phyloP scores from a whole-genome alignment of 805 yeast species.

The Starmera caribaea region DNA sequence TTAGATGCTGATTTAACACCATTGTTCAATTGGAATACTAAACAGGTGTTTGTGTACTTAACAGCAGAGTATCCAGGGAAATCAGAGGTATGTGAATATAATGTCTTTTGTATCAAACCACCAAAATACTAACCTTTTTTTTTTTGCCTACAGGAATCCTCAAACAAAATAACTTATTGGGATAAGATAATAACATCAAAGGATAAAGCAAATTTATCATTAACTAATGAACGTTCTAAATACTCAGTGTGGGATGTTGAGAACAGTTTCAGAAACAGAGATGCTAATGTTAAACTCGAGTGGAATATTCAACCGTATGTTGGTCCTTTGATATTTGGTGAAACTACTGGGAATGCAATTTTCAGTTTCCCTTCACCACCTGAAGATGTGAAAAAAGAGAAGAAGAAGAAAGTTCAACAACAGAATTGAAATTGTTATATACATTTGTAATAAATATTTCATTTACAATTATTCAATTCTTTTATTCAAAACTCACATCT shows the following conservation, averaged over 20 bases:
- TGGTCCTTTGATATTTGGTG: constrained; percentile 71
- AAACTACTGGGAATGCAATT: constrained; percentile 24
- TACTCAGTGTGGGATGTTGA: constrained; percentile 86
- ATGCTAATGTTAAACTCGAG: constrained; percentile 60
- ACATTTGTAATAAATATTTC: neutral
- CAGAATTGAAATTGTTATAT: neutral
- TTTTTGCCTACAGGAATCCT: constrained; percentile 31
- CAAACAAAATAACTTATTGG: constrained; percentile 79
- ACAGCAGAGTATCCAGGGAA: constrained; percentile 66
- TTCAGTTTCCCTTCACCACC: constrained; percentile 12
- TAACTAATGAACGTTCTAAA: constrained; percentile 51
- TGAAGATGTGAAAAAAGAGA: constrained; percentile 4
- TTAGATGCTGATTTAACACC: constrained; percentile 65
- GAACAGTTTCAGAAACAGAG: constrained; percentile 43
- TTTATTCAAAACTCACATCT: no score
- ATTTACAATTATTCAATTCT: no score
- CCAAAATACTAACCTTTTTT: constrained; percentile 45
- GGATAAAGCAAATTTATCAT: constrained; percentile 46
- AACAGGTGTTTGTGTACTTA: constrained; percentile 86
- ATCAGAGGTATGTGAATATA: constrained; percentile 9
- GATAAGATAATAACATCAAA: constrained; percentile 62
- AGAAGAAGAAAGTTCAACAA: constrained; percentile 5
- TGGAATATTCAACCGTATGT: constrained; percentile 93
- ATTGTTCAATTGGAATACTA: constrained; percentile 93
- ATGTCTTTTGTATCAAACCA: no score